Base-by-base conservation (phyloP, 2,329 filamentous ascomycete species). In the Trichoderma koningii region DNA sequence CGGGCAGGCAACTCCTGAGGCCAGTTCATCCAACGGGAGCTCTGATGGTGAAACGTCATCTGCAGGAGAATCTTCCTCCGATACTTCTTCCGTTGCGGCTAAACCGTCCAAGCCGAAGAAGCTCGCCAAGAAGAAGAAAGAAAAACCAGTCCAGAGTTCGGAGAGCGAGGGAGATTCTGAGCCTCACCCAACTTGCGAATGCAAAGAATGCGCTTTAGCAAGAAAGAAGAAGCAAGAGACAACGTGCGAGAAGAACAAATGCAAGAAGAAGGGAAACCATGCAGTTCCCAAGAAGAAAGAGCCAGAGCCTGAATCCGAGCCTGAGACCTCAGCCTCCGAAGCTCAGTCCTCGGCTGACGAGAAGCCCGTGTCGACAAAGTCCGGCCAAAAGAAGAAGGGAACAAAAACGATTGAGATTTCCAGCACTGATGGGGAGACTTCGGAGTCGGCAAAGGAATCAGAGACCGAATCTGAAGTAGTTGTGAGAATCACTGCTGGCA, bases 101-200 rank as follows among this genome's bases (percentile, higher is more conserved):
- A 47, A 45, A 5, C 6, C 47, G 56, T 59, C 70, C 14, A 66
- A 73, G 23, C 45, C 63, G 6, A 34, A 55, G 3, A 71, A 66
- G 44, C 67, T 63, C 15, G 67, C 64, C 44, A 72, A 71, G 60
- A 70, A 67, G 45, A 67, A 68, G 21, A 30, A 9, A 17, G 52
- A 66, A 21, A 72, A 66, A 26, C 68, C 44, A 7, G 23, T 45
- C 10, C 66, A 70, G 4, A 68, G 69, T 14, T 60, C 69, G 1
- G 71, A 72, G n/a, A 73, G 71, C 21, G 73, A 71, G 7, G 70
- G 69, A 28, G 73, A 75, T 52, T 72, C 74, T 5, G 74, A 79
- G 17, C 73, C 76, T 3, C 76, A 79, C 42, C 74, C 74, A n/a
- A 69, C 69, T 4, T 75, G 74, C 66, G 55, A 70, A 64, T 76